Base-by-base conservation (phyloP, 2,329 filamentous ascomycete genomes). In the Arthroderma uncinatum region DNA sequence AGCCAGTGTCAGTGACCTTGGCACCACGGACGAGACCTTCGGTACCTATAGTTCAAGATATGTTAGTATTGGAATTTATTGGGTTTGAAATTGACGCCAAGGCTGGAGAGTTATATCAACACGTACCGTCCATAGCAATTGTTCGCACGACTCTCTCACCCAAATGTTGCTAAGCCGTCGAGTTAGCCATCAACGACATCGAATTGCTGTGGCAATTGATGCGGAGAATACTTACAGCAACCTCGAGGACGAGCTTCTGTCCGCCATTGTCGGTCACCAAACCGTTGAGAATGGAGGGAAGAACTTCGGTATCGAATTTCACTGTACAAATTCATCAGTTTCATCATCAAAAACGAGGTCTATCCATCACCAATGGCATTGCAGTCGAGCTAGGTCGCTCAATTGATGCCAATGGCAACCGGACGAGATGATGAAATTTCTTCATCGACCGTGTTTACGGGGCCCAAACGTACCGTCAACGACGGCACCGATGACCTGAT, bases 61-160 rank as follows among this genome's bases (percentile, higher is more conserved):
- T 8, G 30, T 53, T 39, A 55, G 36, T 54, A 59, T 48, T 68
- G 63, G 67, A 60, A 58, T 55, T 37, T 19, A 42, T 42, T 34
- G 19, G 28, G 28, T 25, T 5, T n/a, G 12, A 34, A 58, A 39
- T 12, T 53, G 60, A 36, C 59, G 54, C 19, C 40, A 48, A 47
- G 53, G 54, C 44, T 44, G 34, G 40, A 10, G 53, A 25, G 34
- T 39, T 44, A 55, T 40, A 48, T 54, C 42, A 57, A 14, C 9
- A 64, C 83, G 77, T 85, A 94, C 92, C 93, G 79, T 98, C 93
- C 93, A 98, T 98, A 79, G 93, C 93, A 95, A 98, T 98, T 78
- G 89, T 95, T 78, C 93, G 86, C 76, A 98, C 93, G 74, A 96
- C 89, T 82, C 89, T 95, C 82, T 98, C 89, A 81, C 93, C 93